These are phyloP conservation scores for Yamadazyma blattariae DNA, from an alignment of 1,139 yeast species.

Conservation along the genomic window DNA sequence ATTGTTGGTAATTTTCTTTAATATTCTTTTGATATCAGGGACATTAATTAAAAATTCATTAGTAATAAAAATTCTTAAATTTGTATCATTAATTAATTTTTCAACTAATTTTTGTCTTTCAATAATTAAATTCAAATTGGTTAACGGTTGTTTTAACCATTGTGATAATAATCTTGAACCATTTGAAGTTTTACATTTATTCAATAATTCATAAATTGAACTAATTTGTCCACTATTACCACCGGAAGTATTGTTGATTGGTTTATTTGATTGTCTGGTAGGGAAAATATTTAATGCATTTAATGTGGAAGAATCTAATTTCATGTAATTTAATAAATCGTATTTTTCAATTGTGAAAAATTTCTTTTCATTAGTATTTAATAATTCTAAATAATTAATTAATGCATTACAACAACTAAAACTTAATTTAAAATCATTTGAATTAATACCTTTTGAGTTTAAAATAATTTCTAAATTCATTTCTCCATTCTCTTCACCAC, in stretches of 20 bases:
- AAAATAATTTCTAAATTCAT: slow-evolving; percentile 47
- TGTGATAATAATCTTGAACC: slow-evolving; percentile 85
- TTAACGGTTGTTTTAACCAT: slow-evolving; percentile 94
- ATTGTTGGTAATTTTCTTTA: slow-evolving; percentile 56
- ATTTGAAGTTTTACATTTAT: slow-evolving; percentile 81
- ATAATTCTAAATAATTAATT: slow-evolving; percentile 59
- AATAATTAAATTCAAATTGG: slow-evolving; percentile 55
- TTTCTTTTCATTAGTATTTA: slow-evolving; percentile 45
- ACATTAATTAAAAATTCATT: slow-evolving; percentile 67
- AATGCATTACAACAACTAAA: slow-evolving; percentile 60
- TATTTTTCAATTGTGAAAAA: slow-evolving; percentile 61
- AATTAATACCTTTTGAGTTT: slow-evolving; percentile 55
- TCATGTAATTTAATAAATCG: slow-evolving; percentile 75
- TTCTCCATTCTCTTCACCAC: slow-evolving; percentile 10
- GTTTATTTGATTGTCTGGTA: slow-evolving; percentile 17
- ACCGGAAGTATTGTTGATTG: slow-evolving; percentile 18
- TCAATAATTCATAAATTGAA: slow-evolving; percentile 77
- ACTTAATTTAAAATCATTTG: slow-evolving; percentile 31
- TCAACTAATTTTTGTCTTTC: slow-evolving; percentile 75
- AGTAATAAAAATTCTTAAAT: slow-evolving; percentile 61
- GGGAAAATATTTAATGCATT: slow-evolving; percentile 88
- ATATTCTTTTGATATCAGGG: slow-evolving; percentile 78
- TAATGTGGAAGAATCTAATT: slow-evolving; percentile 85
- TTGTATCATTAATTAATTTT: slow-evolving; percentile 65
- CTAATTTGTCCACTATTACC: slow-evolving; percentile 37